Conservation (phyloP, 164 flowering plant species). For the Liquidambar formosana region DNA sequence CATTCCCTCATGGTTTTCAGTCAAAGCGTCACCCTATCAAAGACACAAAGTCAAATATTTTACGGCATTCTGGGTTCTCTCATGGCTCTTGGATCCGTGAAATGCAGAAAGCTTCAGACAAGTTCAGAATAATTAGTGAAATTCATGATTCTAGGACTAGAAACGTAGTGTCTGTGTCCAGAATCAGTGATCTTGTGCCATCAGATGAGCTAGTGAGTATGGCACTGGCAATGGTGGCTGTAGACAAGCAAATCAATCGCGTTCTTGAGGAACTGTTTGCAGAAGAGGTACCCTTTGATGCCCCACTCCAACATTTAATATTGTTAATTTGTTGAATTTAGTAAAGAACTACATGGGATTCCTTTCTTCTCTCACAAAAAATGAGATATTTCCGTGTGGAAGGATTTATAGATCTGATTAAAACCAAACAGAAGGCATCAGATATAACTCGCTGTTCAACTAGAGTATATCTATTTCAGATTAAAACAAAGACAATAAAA, state of each 20-base stretch:
- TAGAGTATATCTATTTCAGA: too few species aligned
- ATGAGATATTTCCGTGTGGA: too few species aligned
- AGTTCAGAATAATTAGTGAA: conserved; percentile 87
- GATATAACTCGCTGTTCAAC: too few species aligned
- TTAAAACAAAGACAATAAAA: too few species aligned
- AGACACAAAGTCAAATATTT: conserved; percentile 50
- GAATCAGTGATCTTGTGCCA: conserved; percentile 91
- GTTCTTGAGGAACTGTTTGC: conserved; percentile 95
- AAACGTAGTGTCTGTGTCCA: conserved; percentile 85
- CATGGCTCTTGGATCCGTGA: conserved; percentile 94
- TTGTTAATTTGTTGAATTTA: too few species aligned
- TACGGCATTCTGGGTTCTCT: conserved; percentile 63
- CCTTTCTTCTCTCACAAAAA: too few species aligned
- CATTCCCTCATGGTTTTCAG: conserved; percentile 38
- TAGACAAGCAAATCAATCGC: conserved; percentile 92
- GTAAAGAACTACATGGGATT: too few species aligned
- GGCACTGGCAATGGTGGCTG: conserved; percentile 96
- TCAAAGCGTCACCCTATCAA: conserved; percentile 77
- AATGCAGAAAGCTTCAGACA: conserved; percentile 92
- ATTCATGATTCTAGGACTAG: conserved; percentile 91
- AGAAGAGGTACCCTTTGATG: conserved; percentile 58
- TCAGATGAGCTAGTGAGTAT: conserved; percentile 93
- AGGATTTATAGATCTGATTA: too few species aligned
- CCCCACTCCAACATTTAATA: not conserved
- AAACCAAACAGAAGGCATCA: too few species aligned